Conservation (phyloP, 2,329 filamentous ascomycete genomes). For the Knufia petricola region DNA sequence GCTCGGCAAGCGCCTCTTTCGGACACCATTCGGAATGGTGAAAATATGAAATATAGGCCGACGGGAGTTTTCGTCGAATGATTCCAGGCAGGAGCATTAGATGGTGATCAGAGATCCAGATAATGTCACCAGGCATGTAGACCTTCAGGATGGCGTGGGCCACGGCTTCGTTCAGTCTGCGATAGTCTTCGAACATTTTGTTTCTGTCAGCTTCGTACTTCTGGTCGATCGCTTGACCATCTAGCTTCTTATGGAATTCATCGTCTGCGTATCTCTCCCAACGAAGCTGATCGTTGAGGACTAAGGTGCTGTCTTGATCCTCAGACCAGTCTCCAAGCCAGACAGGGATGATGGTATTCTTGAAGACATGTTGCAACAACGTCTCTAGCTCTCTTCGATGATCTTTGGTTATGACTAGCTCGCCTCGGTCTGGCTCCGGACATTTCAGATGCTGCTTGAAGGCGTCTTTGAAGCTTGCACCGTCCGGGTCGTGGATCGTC, state of each 20-base stretch:
- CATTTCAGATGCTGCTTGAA: conserved; percentile 48
- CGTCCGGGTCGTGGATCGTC: not conserved
- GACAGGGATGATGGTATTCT: conserved; percentile 72
- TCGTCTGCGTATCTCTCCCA: conserved; percentile 89
- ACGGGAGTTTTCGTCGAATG: conserved; percentile 72
- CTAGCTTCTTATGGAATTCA: conserved; percentile 84
- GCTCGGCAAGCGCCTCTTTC: conserved; percentile 85
- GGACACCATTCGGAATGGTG: conserved; percentile 91
- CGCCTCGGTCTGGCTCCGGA: conserved; percentile 37
- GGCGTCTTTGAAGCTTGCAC: not conserved
- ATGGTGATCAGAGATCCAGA: conserved; percentile 91
- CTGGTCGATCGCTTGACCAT: conserved; percentile 91
- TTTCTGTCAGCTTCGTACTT: conserved; percentile 74
- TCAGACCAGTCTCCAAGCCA: conserved; percentile 78
- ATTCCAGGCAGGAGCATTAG: conserved; percentile 82
- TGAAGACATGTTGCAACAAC: conserved; percentile 61
- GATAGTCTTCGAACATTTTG: conserved; percentile 83
- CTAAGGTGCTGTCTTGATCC: conserved; percentile 55
- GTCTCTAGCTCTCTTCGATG: conserved; percentile 66
- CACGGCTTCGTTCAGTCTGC: conserved; percentile 84
- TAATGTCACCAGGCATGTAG: conserved; percentile 86
- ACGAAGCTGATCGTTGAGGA: conserved; percentile 69
- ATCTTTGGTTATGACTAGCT: conserved; percentile 47
- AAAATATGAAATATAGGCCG: conserved; percentile 91
- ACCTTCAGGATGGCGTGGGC: conserved; percentile 78